A percentile compares a stretch with the other conserved stretches of the same genome.
Conservation (phyloP, 2,329 filamentous ascomycete genomes). For the Aspergillus fumigatiaffinis region DNA sequence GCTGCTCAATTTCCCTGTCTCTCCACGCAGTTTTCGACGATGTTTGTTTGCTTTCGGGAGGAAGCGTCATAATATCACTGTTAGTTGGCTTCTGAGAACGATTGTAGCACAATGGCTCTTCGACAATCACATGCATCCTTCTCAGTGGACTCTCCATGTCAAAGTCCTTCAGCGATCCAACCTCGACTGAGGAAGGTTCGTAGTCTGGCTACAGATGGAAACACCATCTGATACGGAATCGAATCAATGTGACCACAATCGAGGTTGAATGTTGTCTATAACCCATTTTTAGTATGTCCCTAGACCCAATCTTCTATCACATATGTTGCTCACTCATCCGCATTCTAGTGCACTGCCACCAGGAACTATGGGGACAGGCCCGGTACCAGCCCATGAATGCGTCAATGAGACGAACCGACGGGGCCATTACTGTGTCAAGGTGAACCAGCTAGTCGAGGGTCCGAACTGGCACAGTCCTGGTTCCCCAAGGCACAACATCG, state of each 20-base stretch:
- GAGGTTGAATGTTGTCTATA: background rate
- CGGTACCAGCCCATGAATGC: background rate
- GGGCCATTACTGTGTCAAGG: background rate
- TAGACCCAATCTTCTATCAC: background rate
- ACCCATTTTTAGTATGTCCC: background rate
- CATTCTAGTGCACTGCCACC: background rate
- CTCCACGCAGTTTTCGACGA: background rate
- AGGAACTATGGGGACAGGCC: background rate
- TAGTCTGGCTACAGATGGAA: background rate
- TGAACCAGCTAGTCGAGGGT: too few relatives aligned
- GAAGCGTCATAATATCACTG: background rate
- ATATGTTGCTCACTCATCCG: background rate
- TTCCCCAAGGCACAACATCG: too few relatives aligned
- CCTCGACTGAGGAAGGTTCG: background rate
- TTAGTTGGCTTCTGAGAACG: background rate
- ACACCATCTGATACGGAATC: background rate
- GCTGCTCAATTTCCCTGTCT: background rate
- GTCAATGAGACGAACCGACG: background rate
- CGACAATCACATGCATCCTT: background rate
- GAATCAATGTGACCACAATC: background rate
- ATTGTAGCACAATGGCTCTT: background rate
- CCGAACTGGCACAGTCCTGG: too few relatives aligned
- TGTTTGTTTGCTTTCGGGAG: too few relatives aligned
- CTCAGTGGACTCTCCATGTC: background rate
- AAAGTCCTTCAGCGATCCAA: too few relatives aligned